phyloP scores from a whole-genome alignment of 148 eudicot genomes.

The Diospyros lotus region DNA sequence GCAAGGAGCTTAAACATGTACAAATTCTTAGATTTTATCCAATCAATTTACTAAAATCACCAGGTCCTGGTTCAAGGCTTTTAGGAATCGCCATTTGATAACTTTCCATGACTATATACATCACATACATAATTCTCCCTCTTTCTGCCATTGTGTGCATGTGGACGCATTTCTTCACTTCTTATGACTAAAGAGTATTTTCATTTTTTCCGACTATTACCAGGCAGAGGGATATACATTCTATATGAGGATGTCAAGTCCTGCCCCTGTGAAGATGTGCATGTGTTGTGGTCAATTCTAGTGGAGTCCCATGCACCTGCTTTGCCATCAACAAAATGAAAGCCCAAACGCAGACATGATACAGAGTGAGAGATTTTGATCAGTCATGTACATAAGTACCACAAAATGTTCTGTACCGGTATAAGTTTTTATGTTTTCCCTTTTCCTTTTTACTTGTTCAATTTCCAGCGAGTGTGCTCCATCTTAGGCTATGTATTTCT shows the following conservation, averaged over 20 bases:
- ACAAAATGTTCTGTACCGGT: background rate
- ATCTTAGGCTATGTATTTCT: slow-evolving; percentile 3
- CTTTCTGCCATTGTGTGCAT: too few relatives aligned
- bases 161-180: background rate
- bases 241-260: slow-evolving; percentile 84
- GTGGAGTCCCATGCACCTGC: slow-evolving; percentile 59
- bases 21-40: too few relatives aligned
- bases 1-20: too few relatives aligned
- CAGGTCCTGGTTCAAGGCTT: too few relatives aligned
- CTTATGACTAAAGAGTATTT: background rate
- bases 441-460: background rate
- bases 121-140: too few relatives aligned
- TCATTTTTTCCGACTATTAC: background rate
- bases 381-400: slow-evolving; percentile 20
- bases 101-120: too few relatives aligned
- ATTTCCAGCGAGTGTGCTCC: slow-evolving; percentile 8
- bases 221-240: slow-evolving; percentile 84
- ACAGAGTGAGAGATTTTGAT: slow-evolving; percentile 11
- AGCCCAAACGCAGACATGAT: slow-evolving; percentile 11
- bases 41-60: too few relatives aligned
- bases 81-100: too few relatives aligned
- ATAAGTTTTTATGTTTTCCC: slow-evolving; percentile 2
- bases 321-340: slow-evolving; percentile 41
- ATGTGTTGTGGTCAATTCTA: slow-evolving; percentile 78
- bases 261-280: slow-evolving; percentile 84